phyloP scores from a whole-genome alignment of 2,329 filamentous ascomycete genomes.

The Beauveria pseudobassiana region DNA sequence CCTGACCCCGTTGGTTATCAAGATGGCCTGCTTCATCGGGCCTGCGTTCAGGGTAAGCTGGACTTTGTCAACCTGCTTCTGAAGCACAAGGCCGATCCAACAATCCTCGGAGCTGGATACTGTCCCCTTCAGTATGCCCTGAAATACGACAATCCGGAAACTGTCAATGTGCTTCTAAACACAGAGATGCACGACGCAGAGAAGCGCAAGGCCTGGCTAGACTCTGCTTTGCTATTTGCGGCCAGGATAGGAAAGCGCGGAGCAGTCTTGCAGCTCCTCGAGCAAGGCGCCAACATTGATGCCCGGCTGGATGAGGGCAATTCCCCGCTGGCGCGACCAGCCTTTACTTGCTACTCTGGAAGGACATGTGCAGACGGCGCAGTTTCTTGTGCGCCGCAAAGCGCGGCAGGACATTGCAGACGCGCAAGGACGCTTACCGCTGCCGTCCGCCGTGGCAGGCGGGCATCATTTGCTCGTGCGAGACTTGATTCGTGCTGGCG shows the following conservation, averaged over 20 bases:
- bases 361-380: constrained; percentile 1
- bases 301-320: background rate
- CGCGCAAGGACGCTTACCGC: background rate
- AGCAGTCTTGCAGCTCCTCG: background rate
- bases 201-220: background rate
- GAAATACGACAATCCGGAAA: background rate
- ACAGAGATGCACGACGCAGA: background rate
- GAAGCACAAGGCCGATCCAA: background rate
- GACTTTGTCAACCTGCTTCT: background rate
- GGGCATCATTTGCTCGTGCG: constrained; percentile 2
- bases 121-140: background rate
- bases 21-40: constrained; percentile 3
- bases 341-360: background rate
- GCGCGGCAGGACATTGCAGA: constrained; percentile 2
- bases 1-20: background rate
- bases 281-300: background rate
- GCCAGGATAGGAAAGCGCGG: constrained; percentile 2
- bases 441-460: background rate
- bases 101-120: background rate
- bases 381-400: constrained; percentile 1
- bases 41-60: background rate
- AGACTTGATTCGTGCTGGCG: background rate
- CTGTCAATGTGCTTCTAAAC: background rate
- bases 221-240: background rate
- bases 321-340: background rate